phyloP scores from a whole-genome alignment of 169 alveolate genomes.

The Eimeria sp. region DNA sequence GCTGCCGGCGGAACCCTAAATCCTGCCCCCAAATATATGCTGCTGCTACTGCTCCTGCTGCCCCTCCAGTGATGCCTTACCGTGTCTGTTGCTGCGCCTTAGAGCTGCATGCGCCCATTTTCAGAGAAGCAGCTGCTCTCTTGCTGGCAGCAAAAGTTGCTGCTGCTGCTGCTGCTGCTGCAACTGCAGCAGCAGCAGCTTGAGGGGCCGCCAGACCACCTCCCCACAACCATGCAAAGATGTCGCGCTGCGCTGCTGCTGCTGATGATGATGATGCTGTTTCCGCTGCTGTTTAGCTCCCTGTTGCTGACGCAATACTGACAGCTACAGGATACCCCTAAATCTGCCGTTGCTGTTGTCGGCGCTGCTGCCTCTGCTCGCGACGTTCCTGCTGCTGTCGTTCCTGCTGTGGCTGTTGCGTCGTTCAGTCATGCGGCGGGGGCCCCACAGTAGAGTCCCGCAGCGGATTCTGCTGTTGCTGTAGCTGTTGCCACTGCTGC shows the following conservation, averaged over 20 bases:
- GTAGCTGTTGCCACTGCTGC: neutral
- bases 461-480: neutral
- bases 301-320: neutral
- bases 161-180: constrained; percentile 69
- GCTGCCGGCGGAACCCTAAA: neutral
- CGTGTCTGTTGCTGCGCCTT: constrained; percentile 47
- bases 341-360: neutral
- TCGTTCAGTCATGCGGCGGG: no score
- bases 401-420: neutral
- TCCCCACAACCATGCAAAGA: neutral
- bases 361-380: neutral
- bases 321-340: neutral
- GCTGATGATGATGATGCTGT: neutral
- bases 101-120: constrained; percentile 62
- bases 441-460: no score
- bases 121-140: neutral
- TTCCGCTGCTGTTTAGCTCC: neutral
- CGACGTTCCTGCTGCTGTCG: neutral
- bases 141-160: constrained; percentile 34
- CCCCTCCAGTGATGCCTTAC: neutral
- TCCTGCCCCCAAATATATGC: neutral
- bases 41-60: constrained; percentile 9
- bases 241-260: constrained; percentile 20
- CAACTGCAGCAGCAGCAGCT: constrained; percentile 59
- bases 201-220: neutral